Conservation (phyloP, 2,329 filamentous ascomycete genomes). For the Leptographium wingfieldii region DNA sequence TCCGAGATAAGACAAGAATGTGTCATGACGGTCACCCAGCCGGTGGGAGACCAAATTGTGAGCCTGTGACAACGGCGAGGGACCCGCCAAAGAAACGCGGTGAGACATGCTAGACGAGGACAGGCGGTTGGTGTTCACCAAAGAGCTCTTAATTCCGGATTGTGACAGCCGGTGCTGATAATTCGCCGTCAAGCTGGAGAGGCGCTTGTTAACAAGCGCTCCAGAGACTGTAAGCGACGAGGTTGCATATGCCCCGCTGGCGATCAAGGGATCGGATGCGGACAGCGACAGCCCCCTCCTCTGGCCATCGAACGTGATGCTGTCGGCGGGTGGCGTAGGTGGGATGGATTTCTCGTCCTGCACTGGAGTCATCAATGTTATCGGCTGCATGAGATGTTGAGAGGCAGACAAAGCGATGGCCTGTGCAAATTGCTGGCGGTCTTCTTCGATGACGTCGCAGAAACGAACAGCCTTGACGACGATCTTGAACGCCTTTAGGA, state of each 20-base stretch:
- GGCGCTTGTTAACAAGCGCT: conserved; percentile 27
- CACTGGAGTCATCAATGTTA: conserved; percentile 46
- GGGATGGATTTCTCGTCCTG: conserved; percentile 45
- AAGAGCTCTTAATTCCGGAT: conserved; percentile 20
- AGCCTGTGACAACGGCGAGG: conserved; percentile 47
- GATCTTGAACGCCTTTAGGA: conserved; percentile 85
- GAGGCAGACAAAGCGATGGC: conserved; percentile 29
- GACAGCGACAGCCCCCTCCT: background rate
- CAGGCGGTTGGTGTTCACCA: conserved; percentile 25
- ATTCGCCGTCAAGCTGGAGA: conserved; percentile 20
- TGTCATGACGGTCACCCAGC: conserved; percentile 69
- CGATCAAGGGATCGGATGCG: background rate
- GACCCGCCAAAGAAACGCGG: conserved; percentile 63
- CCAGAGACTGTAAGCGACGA: background rate
- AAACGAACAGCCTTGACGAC: conserved; percentile 86
- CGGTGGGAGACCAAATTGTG: conserved; percentile 73
- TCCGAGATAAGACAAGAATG: conserved; percentile 78
- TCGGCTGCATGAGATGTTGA: conserved; percentile 30
- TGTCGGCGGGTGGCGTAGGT: conserved; percentile 51
- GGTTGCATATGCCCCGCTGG: background rate
- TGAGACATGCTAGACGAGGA: conserved; percentile 52
- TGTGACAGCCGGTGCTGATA: conserved; percentile 24
- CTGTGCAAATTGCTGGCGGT: conserved; percentile 35
- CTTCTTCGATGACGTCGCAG: conserved; percentile 69
- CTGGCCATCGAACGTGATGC: conserved; percentile 32